These are phyloP conservation scores for Flueggea neowawraea DNA, from an alignment of 441 rosid genomes.

Conservation along the genomic window DNA sequence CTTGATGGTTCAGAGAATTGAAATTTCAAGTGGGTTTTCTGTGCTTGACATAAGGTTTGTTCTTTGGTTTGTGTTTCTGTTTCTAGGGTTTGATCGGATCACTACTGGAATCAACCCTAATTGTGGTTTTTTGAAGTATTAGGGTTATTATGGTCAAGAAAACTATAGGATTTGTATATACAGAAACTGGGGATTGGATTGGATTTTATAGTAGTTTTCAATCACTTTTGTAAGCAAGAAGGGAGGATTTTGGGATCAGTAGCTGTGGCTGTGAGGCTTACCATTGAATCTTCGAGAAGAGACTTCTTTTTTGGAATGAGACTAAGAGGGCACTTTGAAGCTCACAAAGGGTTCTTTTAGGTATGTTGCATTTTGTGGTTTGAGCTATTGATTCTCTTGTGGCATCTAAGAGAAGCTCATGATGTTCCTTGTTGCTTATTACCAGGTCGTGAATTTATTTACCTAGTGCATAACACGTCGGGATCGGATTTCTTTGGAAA, in stretches of 20 bases:
- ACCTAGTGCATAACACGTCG: slow-evolving; percentile 5
- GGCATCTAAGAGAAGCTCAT: slow-evolving; percentile 20
- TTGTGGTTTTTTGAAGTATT: slow-evolving; percentile 32
- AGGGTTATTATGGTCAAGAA: slow-evolving; percentile 33
- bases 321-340: too few species aligned
- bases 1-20: slow-evolving; percentile 11
- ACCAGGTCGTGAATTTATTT: slow-evolving; percentile 38
- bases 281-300: slow-evolving; percentile 17
- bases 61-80: slow-evolving; percentile 6
- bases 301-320: not conserved
- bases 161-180: slow-evolving; percentile 19
- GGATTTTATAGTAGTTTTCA: slow-evolving; percentile 16
- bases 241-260: slow-evolving; percentile 24
- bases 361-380: slow-evolving; percentile 19
- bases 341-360: not conserved
- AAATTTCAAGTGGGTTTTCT: slow-evolving; percentile 17
- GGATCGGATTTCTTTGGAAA: slow-evolving; percentile 11
- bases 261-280: slow-evolving; percentile 16
- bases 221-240: slow-evolving; percentile 1
- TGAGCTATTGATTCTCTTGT: slow-evolving; percentile 22
- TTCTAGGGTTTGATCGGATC: slow-evolving; percentile 61
- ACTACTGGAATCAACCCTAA: slow-evolving; percentile 42
- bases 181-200: slow-evolving; percentile 13
- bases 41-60: slow-evolving; percentile 24
- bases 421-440: slow-evolving; percentile 32